Evolutionary conservation across 345 rosid species (phyloP).

Genomic region (Euphorbia pulcherrima): DNA sequence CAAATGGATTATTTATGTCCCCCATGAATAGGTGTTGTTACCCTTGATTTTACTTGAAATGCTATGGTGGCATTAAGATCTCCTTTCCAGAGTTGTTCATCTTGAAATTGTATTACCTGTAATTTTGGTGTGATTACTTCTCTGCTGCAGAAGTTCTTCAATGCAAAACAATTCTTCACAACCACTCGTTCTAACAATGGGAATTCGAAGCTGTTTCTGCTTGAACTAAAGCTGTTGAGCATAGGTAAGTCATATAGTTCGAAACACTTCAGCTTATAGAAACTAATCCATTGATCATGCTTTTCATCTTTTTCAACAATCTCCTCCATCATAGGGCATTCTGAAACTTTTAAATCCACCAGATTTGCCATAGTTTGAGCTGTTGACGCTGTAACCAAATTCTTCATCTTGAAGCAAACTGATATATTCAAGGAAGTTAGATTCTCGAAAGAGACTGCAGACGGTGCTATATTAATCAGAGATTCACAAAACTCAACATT

Average conservation of each 20-base stretch:
- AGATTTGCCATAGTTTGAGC: slow-evolving; percentile 20
- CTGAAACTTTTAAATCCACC: slow-evolving; percentile 2
- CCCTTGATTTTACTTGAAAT: background rate
- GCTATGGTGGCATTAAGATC: slow-evolving; percentile 1
- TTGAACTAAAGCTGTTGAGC: slow-evolving; percentile 1
- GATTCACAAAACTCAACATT: background rate
- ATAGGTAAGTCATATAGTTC: background rate
- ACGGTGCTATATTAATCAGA: background rate
- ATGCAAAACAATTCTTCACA: background rate
- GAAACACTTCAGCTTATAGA: background rate
- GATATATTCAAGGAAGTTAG: background rate
- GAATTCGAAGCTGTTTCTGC: background rate
- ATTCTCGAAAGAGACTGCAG: slow-evolving; percentile 10
- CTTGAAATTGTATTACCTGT: background rate
- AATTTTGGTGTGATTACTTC: background rate
- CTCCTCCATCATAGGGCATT: slow-evolving; percentile 10
- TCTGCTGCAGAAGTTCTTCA: background rate
- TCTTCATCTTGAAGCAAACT: background rate
- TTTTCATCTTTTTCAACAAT: slow-evolving; percentile 10
- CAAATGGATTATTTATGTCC: no score
- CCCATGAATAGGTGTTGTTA: background rate
- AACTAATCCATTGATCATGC: slow-evolving; percentile 8
- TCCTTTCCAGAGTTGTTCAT: background rate
- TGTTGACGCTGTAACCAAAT: slow-evolving; percentile 6
- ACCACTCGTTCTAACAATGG: background rate